A percentile compares a stretch with the other conserved stretches of the same genome.
Conservation (phyloP, 2,329 filamentous ascomycete genomes). For the Cladosporium halotolerans region DNA sequence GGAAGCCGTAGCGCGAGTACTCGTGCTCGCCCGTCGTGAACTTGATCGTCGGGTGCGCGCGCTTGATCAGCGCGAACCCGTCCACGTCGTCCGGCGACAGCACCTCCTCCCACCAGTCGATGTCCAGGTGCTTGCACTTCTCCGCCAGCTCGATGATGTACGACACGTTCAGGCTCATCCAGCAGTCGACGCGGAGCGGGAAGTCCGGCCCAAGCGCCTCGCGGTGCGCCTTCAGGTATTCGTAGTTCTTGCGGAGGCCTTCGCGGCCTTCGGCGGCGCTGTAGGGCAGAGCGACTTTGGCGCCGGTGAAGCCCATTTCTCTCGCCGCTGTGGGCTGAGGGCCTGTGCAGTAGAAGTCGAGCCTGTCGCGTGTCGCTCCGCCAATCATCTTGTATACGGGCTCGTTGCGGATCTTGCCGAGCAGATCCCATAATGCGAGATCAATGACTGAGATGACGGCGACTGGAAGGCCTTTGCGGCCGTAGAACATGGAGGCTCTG, state of each 20-base stretch:
- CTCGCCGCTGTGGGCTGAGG: slow-evolving; percentile 76
- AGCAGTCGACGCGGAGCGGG: slow-evolving; percentile 92
- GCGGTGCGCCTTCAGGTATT: slow-evolving; percentile 78
- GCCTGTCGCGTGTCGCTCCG: slow-evolving; percentile 73
- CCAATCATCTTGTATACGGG: slow-evolving; percentile 93
- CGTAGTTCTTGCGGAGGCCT: slow-evolving; percentile 81
- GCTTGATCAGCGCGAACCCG: slow-evolving; percentile 83
- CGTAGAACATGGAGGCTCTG: slow-evolving; percentile 91
- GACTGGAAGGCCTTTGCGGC: slow-evolving; percentile 81
- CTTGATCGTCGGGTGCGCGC: slow-evolving; percentile 80
- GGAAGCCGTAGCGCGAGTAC: slow-evolving; percentile 89
- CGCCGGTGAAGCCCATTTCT: slow-evolving; percentile 82
- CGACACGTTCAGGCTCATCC: slow-evolving; percentile 88
- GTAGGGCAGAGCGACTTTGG: slow-evolving; percentile 84
- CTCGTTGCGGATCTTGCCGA: slow-evolving; percentile 86
- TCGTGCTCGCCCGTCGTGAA: slow-evolving; percentile 97
- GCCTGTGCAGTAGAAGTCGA: slow-evolving; percentile 93
- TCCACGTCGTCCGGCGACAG: slow-evolving; percentile 87
- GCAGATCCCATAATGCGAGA: slow-evolving; percentile 83
- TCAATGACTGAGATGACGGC: slow-evolving; percentile 94
- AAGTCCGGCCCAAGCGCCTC: slow-evolving; percentile 83
- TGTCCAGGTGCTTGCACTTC: slow-evolving; percentile 73
- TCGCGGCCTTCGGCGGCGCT: slow-evolving; percentile 79
- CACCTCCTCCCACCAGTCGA: slow-evolving; percentile 98
- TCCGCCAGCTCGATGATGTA: slow-evolving; percentile 91